These are phyloP conservation scores for Orbilia brochopaga DNA, from an alignment of 2,329 filamentous ascomycete species.

Conservation along the genomic window DNA sequence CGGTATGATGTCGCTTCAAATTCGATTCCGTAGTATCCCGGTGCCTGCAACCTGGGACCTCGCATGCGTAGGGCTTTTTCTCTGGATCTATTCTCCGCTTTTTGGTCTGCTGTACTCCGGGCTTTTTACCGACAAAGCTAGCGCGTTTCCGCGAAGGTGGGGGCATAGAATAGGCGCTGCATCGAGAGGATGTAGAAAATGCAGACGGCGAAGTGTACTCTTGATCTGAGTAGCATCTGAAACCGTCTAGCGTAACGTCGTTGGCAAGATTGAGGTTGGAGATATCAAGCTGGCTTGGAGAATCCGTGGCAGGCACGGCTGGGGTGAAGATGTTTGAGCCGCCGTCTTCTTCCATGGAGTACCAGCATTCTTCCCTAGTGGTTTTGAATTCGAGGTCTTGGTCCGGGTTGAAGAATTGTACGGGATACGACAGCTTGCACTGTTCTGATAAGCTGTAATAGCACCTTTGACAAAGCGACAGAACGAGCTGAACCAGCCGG, in stretches of 20 bases:
- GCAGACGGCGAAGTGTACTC: too few relatives aligned
- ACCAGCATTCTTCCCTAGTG: conserved; percentile 7
- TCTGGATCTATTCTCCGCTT: conserved; percentile 19
- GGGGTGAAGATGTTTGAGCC: background rate
- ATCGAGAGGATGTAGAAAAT: too few relatives aligned
- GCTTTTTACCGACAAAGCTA: background rate
- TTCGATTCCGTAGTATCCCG: conserved; percentile 23
- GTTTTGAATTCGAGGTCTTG: conserved; percentile 2
- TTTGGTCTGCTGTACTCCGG: background rate
- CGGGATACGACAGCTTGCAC: background rate
- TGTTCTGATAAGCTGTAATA: conserved; percentile 8
- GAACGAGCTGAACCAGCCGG: background rate
- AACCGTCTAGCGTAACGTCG: too few relatives aligned
- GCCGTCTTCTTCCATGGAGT: conserved; percentile 3
- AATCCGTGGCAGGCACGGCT: too few relatives aligned
- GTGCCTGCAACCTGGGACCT: conserved; percentile 17
- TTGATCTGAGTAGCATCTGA: too few relatives aligned
- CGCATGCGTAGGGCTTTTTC: conserved; percentile 14
- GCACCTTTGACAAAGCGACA: conserved; percentile 15
- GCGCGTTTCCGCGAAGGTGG: too few relatives aligned
- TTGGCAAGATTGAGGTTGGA: too few relatives aligned
- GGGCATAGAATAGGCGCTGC: too few relatives aligned
- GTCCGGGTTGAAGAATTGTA: background rate
- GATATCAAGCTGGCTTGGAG: too few relatives aligned
- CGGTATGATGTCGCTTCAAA: conserved; percentile 23